Evolutionary conservation across 2,329 filamentous ascomycete genomes (phyloP).

Genomic region (Talaromyces islandicus): DNA sequence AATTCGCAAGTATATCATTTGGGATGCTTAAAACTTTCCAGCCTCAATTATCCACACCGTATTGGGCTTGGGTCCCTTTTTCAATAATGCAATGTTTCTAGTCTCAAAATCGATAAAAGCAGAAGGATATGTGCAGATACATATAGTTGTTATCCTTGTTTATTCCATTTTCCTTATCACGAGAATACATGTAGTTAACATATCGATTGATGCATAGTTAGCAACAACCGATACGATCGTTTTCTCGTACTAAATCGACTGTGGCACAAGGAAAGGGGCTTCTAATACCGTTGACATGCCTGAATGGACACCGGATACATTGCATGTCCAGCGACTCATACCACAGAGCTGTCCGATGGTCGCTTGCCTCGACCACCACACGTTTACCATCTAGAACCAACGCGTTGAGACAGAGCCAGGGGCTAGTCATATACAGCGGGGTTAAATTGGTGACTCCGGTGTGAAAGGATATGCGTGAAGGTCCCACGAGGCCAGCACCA

Average conservation of each 20-base stretch:
- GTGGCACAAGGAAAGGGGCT: conserved; percentile 29
- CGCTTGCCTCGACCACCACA: conserved; percentile 22
- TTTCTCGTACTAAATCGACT: conserved; percentile 13
- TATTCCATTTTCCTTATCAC: no score
- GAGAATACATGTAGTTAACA: no score
- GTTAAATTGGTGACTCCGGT: background rate
- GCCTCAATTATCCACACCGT: no score
- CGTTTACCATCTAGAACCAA: conserved; percentile 20
- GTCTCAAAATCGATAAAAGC: no score
- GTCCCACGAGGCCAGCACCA: background rate
- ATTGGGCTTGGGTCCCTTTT: no score
- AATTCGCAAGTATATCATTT: no score
- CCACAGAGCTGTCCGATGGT: conserved; percentile 14
- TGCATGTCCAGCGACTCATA: conserved; percentile 12
- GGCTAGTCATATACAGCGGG: background rate
- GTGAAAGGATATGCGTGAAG: background rate
- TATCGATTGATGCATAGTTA: no score
- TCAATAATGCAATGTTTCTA: no score
- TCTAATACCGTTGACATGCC: conserved; percentile 27
- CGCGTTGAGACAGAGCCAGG: background rate
- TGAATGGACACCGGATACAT: conserved; percentile 21
- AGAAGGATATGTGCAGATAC: no score
- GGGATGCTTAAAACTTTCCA: no score
- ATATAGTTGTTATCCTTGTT: no score
- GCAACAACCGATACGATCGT: no score